A percentile compares a stretch with the other conserved stretches of the same genome.
Conservation (phyloP, 257 asterid species). For the Nicotiana otophora region DNA sequence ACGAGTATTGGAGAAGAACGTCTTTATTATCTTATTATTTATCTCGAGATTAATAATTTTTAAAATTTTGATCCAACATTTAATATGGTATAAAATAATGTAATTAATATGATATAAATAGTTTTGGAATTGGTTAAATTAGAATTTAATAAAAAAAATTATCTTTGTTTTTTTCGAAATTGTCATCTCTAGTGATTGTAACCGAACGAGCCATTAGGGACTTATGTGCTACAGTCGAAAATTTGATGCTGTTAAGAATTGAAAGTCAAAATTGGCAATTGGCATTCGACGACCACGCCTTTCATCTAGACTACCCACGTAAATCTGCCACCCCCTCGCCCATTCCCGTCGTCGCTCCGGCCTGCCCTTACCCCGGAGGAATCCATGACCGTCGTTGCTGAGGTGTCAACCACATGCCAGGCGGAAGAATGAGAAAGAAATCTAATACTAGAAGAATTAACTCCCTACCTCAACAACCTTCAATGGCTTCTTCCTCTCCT, state of each 20-base stretch:
- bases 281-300: background rate
- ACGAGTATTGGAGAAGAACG: too few relatives aligned
- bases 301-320: background rate
- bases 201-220: background rate
- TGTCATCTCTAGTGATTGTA: too few relatives aligned
- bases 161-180: too few relatives aligned
- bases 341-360: background rate
- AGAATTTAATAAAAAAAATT: too few relatives aligned
- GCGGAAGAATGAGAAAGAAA: conserved; percentile 37
- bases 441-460: conserved; percentile 20
- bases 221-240: background rate
- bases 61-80: too few relatives aligned
- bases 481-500: conserved; percentile 29
- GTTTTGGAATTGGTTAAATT: too few relatives aligned
- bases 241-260: background rate
- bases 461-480: conserved; percentile 21
- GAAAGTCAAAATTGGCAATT: background rate
- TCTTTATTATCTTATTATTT: too few relatives aligned
- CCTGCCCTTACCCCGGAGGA: background rate
- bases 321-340: background rate
- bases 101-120: too few relatives aligned
- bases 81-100: too few relatives aligned
- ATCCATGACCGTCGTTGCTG: background rate
- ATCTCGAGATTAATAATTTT: too few relatives aligned
- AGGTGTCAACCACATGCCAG: conserved; percentile 25